Conservation (phyloP, 345 rosid species). For the Brassica juncea region DNA sequence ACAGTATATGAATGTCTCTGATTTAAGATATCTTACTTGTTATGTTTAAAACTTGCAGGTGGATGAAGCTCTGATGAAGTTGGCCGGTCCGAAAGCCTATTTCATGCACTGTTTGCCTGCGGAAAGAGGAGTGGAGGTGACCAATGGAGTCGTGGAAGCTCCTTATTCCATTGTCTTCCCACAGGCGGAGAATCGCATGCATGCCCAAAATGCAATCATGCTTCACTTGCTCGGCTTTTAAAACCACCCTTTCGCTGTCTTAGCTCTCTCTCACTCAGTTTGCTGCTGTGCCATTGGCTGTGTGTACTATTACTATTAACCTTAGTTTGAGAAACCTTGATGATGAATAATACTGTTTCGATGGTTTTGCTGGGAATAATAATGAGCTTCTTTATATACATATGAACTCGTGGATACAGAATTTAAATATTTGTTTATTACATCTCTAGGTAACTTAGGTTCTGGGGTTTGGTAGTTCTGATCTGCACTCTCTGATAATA, state of each 20-base stretch:
- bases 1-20: background rate
- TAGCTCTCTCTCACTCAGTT: slow-evolving; percentile 5
- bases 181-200: slow-evolving; percentile 96
- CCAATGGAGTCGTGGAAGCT: slow-evolving; percentile 85
- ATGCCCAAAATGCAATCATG: slow-evolving; percentile 91
- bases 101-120: slow-evolving; percentile 99
- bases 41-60: slow-evolving; percentile 51
- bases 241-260: slow-evolving; percentile 15
- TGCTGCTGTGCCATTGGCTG: slow-evolving; percentile 4
- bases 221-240: slow-evolving; percentile 68
- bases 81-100: slow-evolving; percentile 81
- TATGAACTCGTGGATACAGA: slow-evolving; percentile 3
- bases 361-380: slow-evolving; percentile 25
- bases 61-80: slow-evolving; percentile 76
- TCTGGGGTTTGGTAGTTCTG: slow-evolving; percentile 11
- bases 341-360: slow-evolving; percentile 4
- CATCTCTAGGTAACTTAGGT: slow-evolving; percentile 28
- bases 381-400: slow-evolving; percentile 25
- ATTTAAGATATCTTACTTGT: background rate
- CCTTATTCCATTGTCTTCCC: slow-evolving; percentile 89
- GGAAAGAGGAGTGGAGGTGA: slow-evolving; percentile 92
- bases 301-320: slow-evolving; percentile 2
- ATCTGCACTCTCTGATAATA: background rate
- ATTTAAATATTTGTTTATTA: slow-evolving; percentile 14
- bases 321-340: slow-evolving; percentile 18